Evolutionary conservation across 495 filamentous ascomycete genomes (phyloP), one percentile per base, ranked within the genome.

Genomic region (Saxispiralis lemnorum): DNA sequence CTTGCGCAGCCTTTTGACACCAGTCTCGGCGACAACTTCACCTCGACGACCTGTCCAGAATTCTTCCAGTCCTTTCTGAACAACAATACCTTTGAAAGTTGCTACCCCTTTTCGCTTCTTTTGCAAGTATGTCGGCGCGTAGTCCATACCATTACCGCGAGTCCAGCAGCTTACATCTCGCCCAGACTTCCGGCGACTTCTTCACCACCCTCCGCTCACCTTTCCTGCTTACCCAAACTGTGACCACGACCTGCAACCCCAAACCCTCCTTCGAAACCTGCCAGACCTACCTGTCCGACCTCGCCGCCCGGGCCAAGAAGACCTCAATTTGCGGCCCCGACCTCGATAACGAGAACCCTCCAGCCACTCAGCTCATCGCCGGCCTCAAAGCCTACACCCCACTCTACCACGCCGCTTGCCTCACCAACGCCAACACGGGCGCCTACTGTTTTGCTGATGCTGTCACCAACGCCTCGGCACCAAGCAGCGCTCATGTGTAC

Each of bases 361-460:
- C 79, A 20, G 83, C 95, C 35, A 56, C 73, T 33, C 65, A 78
- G 43, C 80, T 84, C 13, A 88, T 87, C 55, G 61, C 68, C 39
- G 78, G 78, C 31, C 66, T 93, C 46, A 59, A 78, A 37, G 68
- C 78, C 32, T 93, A 89, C 56, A 64, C 76, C 28, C 70, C 79
- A 15, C 57, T 93, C 24, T 93, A 85, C 59, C 66, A 66, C n/a
- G 82, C 83, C 0, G 75, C 73, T 6, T 97, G 89, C 57, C 64
- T 87, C 36, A 62, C 60, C 28, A 75, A 82, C 51, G 59, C 63
- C 2, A 50, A 63, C 30, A 67, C 67, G 4, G 24, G 24, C 7
- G 56, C 58, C 24, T 83, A 81, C 54, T 83, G 79, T 62, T 95
- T 85, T 56, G 83, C 83, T 45, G 79, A 84, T 52, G 84, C 86